A percentile compares a stretch with the other conserved stretches of the same genome.
phyloP scores from a whole-genome alignment of 2,329 filamentous ascomycete species.

The Geoglossum cookeanum region DNA sequence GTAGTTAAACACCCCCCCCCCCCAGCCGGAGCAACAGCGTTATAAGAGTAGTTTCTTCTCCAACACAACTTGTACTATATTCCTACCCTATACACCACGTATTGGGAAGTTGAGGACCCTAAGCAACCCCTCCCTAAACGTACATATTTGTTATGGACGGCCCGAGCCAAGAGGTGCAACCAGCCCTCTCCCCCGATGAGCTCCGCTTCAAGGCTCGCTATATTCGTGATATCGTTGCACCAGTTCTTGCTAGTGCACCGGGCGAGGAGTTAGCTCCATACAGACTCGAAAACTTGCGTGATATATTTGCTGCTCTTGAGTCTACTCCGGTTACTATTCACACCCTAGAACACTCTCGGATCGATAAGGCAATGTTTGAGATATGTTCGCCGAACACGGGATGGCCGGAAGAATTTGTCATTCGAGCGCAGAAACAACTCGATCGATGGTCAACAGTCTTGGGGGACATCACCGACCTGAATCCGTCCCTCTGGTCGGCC shows the following conservation, averaged over 20 bases:
- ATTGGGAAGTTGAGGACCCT: too few species aligned
- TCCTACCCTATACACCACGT: too few species aligned
- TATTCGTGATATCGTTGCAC: background rate
- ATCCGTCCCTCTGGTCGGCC: background rate
- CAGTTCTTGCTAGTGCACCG: background rate
- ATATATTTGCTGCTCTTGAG: background rate
- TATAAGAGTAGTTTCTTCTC: background rate
- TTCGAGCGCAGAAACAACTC: background rate
- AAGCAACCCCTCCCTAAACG: background rate
- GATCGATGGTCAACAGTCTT: background rate
- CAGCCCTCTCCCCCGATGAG: background rate
- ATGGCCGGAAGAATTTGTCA: background rate
- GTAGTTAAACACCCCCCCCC: too few species aligned
- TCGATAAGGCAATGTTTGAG: constrained; percentile 1
- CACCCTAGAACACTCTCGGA: background rate
- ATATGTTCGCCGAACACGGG: background rate
- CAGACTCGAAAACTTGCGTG: background rate
- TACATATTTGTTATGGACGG: background rate
- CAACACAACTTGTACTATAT: too few species aligned
- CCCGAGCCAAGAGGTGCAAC: background rate
- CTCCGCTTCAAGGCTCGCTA: background rate
- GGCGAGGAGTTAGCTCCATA: background rate
- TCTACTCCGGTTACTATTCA: background rate
- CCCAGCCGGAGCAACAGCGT: too few species aligned
- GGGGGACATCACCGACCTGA: background rate